Conservation (phyloP, 2,329 filamentous ascomycete genomes). For the Monilinia fructicola region DNA sequence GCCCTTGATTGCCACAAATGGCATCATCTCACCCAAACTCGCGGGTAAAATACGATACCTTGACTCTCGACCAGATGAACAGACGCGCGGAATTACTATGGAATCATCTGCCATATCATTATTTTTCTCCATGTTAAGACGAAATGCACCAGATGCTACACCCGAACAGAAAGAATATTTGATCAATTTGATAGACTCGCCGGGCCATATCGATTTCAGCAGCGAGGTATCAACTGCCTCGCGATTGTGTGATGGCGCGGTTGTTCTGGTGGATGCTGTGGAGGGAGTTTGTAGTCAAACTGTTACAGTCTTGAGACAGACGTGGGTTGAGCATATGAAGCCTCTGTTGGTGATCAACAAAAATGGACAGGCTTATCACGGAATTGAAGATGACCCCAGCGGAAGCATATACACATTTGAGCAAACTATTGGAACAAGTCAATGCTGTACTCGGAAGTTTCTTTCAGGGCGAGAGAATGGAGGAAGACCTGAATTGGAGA, state of each 20-base stretch:
- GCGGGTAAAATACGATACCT: conserved; percentile 98
- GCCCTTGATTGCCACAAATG: conserved; percentile 96
- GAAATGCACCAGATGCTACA: conserved; percentile 63
- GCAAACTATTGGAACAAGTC: conserved; percentile 87
- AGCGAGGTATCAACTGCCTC: conserved; percentile 97
- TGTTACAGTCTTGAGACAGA: conserved; percentile 90
- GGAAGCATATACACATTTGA: conserved; percentile 88
- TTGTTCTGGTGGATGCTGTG: conserved; percentile 93
- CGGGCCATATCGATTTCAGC: conserved; percentile 97
- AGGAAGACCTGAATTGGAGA: conserved; percentile 94
- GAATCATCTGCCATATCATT: conserved; percentile 97
- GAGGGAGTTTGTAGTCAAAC: conserved; percentile 99
- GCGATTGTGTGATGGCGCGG: conserved; percentile 87
- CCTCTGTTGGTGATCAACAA: conserved; percentile 97
- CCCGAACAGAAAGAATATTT: conserved; percentile 84
- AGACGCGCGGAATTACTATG: conserved; percentile 98
- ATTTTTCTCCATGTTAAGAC: conserved; percentile 87
- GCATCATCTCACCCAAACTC: conserved; percentile 96
- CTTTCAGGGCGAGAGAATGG: conserved; percentile 97
- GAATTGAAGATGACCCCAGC: conserved; percentile 90
- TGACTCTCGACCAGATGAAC: conserved; percentile 93
- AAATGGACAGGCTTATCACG: conserved; percentile 92
- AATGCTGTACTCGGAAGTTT: conserved; percentile 97
- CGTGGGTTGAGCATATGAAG: conserved; percentile 94
- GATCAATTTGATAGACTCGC: conserved; percentile 96